These are phyloP conservation scores for Mycena metata DNA, from an alignment of 768 basidiomycete species.

Conservation along the genomic window DNA sequence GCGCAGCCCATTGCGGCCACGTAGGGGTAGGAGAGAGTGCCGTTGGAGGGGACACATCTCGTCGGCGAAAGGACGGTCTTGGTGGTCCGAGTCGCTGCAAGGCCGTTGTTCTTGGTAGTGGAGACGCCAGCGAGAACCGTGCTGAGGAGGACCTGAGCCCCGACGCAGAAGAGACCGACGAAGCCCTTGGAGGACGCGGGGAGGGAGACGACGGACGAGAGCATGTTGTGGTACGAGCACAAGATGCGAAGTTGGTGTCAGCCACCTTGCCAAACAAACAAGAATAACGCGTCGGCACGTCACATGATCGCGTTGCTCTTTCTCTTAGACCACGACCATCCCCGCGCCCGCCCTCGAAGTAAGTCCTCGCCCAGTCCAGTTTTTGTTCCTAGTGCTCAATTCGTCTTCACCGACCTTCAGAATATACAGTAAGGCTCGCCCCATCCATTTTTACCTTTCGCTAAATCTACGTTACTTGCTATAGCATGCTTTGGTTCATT, in stretches of 20 bases:
- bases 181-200: constrained; percentile 10
- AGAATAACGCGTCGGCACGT: neutral
- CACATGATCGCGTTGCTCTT: too few species aligned
- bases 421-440: too few species aligned
- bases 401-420: too few species aligned
- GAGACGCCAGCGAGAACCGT: neutral
- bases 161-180: constrained; percentile 15
- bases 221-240: constrained; percentile 23
- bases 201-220: constrained; percentile 11
- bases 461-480: too few species aligned
- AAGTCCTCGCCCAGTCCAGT: too few species aligned
- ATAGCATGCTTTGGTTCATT: too few species aligned
- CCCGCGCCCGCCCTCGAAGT: too few species aligned
- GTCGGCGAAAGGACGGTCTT: constrained; percentile 1
- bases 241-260: constrained; percentile 9
- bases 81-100: constrained; percentile 3
- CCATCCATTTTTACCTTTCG: too few species aligned
- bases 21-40: neutral
- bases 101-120: constrained; percentile 2
- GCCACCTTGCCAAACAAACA: neutral
- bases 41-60: constrained; percentile 5
- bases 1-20: constrained; percentile 16
- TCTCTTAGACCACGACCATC: neutral
- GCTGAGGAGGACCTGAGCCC: neutral
- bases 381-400: too few species aligned